Base-by-base conservation (phyloP, 2,329 filamentous ascomycete genomes). In the Orbilia brochopaga region DNA sequence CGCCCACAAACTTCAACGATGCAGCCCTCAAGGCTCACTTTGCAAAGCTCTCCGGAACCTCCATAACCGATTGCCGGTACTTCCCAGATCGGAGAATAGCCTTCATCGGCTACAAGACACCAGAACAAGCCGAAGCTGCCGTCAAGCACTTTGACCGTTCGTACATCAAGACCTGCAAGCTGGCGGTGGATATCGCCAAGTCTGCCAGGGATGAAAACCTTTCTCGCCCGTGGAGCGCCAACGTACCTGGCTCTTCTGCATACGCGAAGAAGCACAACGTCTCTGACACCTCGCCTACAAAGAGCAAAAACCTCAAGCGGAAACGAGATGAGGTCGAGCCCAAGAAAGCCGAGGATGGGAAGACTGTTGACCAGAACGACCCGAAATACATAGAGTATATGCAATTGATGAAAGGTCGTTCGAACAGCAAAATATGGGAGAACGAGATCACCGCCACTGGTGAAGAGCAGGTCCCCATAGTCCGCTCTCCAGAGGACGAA, bases 131-230 rank as follows among this genome's bases (percentile, higher is more conserved):
- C 64, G 83, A 86, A 65, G 86, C 88, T 78, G 93, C 94, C 50
- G 90, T 95, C 79, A 92, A 90, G 80, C 96, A 96, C 82, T 97
- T 97, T 84, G 92, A 99, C 83, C 91, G 87, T 79, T 89, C 92
- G 74, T 99, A 92, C 81, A 91, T 99, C 77, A 91, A 92, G 76
- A 94, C 97, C 90, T 96, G 92, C 66, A 95, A 89, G 82, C 92
- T 99, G 77, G 85, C 85, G 30, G 94, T 97, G 73, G 92, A 97
- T 81, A 82, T 94, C 78, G 94, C 94, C 64, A 88, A 86, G 79
- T 89, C 94, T 70, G 90, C 30, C 46, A 53, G 73, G 75, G 77
- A 82, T 77, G 52, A 76, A 23, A 76, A 75, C 30, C 74, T 80
- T 52, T 78, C 78, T 35, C 61, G 77, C n/a, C 79, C 79, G n/a